Conservation (phyloP, 164 flowering plant genomes). For the Liriodendron chinense region DNA sequence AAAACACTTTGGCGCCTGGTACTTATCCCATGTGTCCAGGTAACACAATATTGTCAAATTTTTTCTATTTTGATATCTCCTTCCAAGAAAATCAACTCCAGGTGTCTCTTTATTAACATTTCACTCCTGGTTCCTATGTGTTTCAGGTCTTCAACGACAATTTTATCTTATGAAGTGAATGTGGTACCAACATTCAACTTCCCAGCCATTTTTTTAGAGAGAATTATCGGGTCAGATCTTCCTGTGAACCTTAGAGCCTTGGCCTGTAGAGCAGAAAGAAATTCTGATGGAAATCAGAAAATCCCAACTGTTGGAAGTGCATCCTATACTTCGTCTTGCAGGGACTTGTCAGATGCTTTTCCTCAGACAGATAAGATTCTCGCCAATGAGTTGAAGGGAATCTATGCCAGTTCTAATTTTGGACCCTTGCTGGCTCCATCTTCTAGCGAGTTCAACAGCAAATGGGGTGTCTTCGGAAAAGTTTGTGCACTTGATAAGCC, state of each 20-base stretch:
- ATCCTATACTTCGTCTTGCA: slow-evolving; percentile 16
- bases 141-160: slow-evolving; percentile 55
- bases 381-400: slow-evolving; percentile 34
- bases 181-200: slow-evolving; percentile 88
- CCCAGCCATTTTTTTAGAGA: slow-evolving; percentile 93
- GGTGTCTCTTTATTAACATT: not conserved
- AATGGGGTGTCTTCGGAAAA: slow-evolving; percentile 83
- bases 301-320: slow-evolving; percentile 20
- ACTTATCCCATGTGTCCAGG: too few species aligned
- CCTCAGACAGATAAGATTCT: slow-evolving; percentile 25
- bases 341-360: slow-evolving; percentile 25
- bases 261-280: slow-evolving; percentile 71
- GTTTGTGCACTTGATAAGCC: slow-evolving; percentile 74
- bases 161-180: slow-evolving; percentile 77
- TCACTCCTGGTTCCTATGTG: slow-evolving; percentile 7
- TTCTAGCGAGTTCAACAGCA: slow-evolving; percentile 45
- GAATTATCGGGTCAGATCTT: slow-evolving; percentile 90
- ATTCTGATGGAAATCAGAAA: slow-evolving; percentile 33
- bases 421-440: slow-evolving; percentile 33
- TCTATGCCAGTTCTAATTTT: slow-evolving; percentile 30
- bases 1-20: not conserved
- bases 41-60: too few species aligned
- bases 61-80: not conserved
- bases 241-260: slow-evolving; percentile 90
- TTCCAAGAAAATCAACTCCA: not conserved